These are phyloP conservation scores for Rhizophora apiculata DNA, from an alignment of 345 rosid genomes.

Conservation along the genomic window DNA sequence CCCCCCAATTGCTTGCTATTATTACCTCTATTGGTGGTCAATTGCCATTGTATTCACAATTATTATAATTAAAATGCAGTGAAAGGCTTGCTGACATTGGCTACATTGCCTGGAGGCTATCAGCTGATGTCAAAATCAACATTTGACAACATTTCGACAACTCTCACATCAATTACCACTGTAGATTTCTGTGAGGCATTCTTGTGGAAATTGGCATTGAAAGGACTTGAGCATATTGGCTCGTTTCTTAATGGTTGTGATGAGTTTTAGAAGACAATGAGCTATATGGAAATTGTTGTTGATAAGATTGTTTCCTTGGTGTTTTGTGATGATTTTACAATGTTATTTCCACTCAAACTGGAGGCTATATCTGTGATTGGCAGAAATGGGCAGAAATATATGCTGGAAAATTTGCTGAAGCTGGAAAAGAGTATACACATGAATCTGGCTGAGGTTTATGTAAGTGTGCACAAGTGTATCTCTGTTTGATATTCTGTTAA, in stretches of 20 bases:
- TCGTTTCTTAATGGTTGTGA: slow-evolving; percentile 42
- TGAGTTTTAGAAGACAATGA: slow-evolving; percentile 50
- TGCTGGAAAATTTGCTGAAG: slow-evolving; percentile 56
- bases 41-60: not conserved
- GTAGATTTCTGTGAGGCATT: slow-evolving; percentile 1
- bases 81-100: slow-evolving; percentile 75
- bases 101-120: slow-evolving; percentile 52
- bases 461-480: slow-evolving; percentile 37
- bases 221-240: slow-evolving; percentile 69
- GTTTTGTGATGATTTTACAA: slow-evolving; percentile 39
- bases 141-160: slow-evolving; percentile 61
- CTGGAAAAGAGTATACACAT: slow-evolving; percentile 58
- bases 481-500: slow-evolving; percentile 6
- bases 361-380: slow-evolving; percentile 66
- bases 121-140: slow-evolving; percentile 44
- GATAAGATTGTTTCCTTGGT: slow-evolving; percentile 48
- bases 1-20: not conserved
- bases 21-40: slow-evolving; percentile 1
- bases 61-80: slow-evolving; percentile 46
- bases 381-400: slow-evolving; percentile 19
- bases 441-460: slow-evolving; percentile 57
- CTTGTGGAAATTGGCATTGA: slow-evolving; percentile 69
- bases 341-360: slow-evolving; percentile 54
- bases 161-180: slow-evolving; percentile 48
- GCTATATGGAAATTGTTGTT: slow-evolving; percentile 53